Evolutionary conservation across 768 basidiomycete species (phyloP).

Genomic region (Tephrocybe rancida): DNA sequence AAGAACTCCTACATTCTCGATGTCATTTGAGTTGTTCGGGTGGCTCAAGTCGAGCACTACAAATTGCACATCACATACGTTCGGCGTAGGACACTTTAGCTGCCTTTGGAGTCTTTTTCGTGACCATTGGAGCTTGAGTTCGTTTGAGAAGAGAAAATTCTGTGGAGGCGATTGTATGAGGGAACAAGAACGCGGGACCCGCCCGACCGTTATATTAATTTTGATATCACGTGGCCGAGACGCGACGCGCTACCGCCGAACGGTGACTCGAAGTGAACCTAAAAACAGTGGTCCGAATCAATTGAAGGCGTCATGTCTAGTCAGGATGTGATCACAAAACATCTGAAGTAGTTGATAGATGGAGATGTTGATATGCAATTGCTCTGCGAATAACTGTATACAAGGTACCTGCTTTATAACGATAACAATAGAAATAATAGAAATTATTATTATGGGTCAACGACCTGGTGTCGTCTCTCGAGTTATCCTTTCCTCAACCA

Average conservation of each 20-base stretch:
- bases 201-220: no score
- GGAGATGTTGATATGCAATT: no score
- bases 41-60: no score
- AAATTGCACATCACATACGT: conserved; percentile 32
- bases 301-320: not conserved
- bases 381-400: no score
- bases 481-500: not conserved
- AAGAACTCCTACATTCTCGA: conserved; percentile 41
- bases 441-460: no score
- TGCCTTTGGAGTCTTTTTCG: conserved; percentile 28
- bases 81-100: conserved; percentile 41
- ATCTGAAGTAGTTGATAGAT: no score
- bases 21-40: not conserved
- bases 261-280: not conserved
- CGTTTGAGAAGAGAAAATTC: not conserved
- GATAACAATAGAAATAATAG: conserved; percentile 8
- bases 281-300: not conserved
- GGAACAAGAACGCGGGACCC: not conserved
- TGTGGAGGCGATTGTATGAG: not conserved
- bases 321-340: no score
- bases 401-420: not conserved
- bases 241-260: not conserved
- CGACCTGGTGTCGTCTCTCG: conserved; percentile 13
- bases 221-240: conserved; percentile 9
- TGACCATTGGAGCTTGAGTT: conserved; percentile 24